Conservation (phyloP, 2,329 filamentous ascomycete genomes). For the Trichoderma aggressivum region DNA sequence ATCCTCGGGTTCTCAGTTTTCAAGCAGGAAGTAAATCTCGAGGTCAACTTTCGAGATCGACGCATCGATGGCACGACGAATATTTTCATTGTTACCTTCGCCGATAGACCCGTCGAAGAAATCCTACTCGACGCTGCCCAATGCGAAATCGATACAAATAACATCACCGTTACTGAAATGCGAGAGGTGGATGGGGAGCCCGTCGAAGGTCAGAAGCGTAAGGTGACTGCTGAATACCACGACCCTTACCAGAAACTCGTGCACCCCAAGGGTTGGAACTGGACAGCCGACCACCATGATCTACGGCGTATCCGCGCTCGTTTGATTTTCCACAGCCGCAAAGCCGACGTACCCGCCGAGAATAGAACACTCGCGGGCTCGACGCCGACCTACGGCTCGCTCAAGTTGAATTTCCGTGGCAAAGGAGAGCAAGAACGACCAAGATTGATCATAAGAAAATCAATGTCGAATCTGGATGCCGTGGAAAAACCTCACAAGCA, state of each 20-base stretch:
- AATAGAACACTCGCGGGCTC: constrained; percentile 55
- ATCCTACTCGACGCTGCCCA: constrained; percentile 61
- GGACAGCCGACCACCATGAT: constrained; percentile 71
- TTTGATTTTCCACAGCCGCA: constrained; percentile 49
- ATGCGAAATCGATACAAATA: constrained; percentile 53
- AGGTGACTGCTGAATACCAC: constrained; percentile 43
- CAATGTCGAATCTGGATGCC: constrained; percentile 33
- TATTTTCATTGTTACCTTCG: constrained; percentile 69
- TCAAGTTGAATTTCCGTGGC: constrained; percentile 44
- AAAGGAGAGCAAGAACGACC: constrained; percentile 40
- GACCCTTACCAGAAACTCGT: constrained; percentile 67
- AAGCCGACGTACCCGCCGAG: constrained; percentile 52
- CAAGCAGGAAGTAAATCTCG: constrained; percentile 84
- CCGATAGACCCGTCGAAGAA: constrained; percentile 54
- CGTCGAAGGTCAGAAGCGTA: constrained; percentile 36
- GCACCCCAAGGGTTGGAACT: constrained; percentile 57
- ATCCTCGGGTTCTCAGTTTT: constrained; percentile 55
- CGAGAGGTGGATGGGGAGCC: constrained; percentile 36
- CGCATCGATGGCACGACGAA: constrained; percentile 74
- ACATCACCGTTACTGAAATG: constrained; percentile 49
- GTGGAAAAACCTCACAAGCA: constrained; percentile 43
- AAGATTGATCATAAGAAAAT: constrained; percentile 45
- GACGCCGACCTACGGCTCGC: constrained; percentile 53
- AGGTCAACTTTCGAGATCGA: constrained; percentile 78
- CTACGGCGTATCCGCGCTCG: constrained; percentile 66